phyloP scores from a whole-genome alignment of 202 grass and related monocot genomes.

The Digitaria exilis region DNA sequence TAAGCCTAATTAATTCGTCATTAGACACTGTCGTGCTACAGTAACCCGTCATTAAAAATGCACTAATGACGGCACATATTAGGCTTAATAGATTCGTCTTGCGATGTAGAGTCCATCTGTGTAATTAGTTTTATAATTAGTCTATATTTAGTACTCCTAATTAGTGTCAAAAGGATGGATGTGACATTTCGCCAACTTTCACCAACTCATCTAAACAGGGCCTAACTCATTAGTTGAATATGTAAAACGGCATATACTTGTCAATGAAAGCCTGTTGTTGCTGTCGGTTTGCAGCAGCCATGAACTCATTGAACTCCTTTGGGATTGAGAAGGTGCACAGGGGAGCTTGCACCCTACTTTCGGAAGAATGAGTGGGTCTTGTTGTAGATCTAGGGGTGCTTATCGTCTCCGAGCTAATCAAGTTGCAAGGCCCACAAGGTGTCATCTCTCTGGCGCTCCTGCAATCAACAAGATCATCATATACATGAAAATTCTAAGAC shows the following conservation, averaged over 20 bases:
- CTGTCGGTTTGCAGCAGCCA: conserved; percentile 44
- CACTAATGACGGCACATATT: too few species aligned
- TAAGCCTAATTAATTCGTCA: too few species aligned
- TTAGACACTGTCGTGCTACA: too few species aligned
- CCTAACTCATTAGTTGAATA: background rate
- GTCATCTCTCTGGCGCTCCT: conserved; percentile 75
- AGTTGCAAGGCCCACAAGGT: conserved; percentile 83
- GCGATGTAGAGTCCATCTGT: too few species aligned
- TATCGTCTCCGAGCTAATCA: conserved; percentile 50
- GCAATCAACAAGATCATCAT: conserved; percentile 15
- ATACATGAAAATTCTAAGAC: conserved; percentile 12
- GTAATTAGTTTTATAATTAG: too few species aligned
- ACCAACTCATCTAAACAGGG: too few species aligned
- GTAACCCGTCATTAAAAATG: too few species aligned
- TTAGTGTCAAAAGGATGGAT: too few species aligned
- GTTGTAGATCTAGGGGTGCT: conserved; percentile 68
- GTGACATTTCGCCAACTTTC: too few species aligned
- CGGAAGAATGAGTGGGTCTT: conserved; percentile 31
- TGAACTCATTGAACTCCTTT: conserved; percentile 62
- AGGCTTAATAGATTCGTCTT: too few species aligned
- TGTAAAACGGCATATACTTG: conserved; percentile 44
- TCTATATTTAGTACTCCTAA: too few species aligned
- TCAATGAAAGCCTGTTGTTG: conserved; percentile 70
- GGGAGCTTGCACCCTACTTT: conserved; percentile 28
- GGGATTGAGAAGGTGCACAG: conserved; percentile 42